These are phyloP conservation scores for Claviceps humidiphila DNA, from an alignment of 2,329 filamentous ascomycete species.

Conservation along the genomic window DNA sequence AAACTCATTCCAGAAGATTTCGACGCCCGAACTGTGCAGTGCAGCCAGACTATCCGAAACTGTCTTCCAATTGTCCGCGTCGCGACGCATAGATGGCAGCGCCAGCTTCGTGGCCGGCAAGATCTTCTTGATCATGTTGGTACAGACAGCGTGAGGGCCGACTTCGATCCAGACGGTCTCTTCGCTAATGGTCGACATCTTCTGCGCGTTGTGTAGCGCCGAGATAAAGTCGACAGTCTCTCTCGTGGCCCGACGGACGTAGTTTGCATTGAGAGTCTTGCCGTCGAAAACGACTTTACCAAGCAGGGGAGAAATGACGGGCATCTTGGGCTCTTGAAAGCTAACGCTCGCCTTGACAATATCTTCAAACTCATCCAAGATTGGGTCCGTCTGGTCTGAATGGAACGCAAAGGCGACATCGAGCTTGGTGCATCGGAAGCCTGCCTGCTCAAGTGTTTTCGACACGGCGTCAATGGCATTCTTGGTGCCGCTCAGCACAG, in stretches of 20 bases:
- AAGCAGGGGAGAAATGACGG: slow-evolving; percentile 28
- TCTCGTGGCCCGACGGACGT: slow-evolving; percentile 45
- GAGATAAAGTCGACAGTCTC: slow-evolving; percentile 51
- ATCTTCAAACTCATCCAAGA: slow-evolving; percentile 31
- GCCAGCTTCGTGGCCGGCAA: slow-evolving; percentile 33
- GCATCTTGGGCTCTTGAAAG: slow-evolving; percentile 5
- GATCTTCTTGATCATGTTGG: slow-evolving; percentile 47
- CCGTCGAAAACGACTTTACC: slow-evolving; percentile 32
- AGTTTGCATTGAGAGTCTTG: slow-evolving; percentile 31
- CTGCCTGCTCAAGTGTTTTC: not conserved
- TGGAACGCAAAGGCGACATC: slow-evolving; percentile 22
- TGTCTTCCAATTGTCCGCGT: slow-evolving; percentile 52
- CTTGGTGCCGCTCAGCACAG: slow-evolving; percentile 24
- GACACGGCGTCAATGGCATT: slow-evolving; percentile 2
- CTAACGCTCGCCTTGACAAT: not conserved
- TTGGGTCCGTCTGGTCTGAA: slow-evolving; percentile 22
- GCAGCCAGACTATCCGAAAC: slow-evolving; percentile 42
- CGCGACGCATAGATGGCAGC: slow-evolving; percentile 44
- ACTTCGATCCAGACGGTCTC: slow-evolving; percentile 53
- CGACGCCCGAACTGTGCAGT: slow-evolving; percentile 39
- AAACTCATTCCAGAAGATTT: slow-evolving; percentile 48
- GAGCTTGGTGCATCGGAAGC: slow-evolving; percentile 18
- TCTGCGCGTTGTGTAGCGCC: slow-evolving; percentile 37
- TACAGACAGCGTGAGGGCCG: slow-evolving; percentile 52
- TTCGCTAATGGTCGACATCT: slow-evolving; percentile 35